phyloP scores from a whole-genome alignment of 2,329 filamentous ascomycete genomes.

The Coniella lustricola region DNA sequence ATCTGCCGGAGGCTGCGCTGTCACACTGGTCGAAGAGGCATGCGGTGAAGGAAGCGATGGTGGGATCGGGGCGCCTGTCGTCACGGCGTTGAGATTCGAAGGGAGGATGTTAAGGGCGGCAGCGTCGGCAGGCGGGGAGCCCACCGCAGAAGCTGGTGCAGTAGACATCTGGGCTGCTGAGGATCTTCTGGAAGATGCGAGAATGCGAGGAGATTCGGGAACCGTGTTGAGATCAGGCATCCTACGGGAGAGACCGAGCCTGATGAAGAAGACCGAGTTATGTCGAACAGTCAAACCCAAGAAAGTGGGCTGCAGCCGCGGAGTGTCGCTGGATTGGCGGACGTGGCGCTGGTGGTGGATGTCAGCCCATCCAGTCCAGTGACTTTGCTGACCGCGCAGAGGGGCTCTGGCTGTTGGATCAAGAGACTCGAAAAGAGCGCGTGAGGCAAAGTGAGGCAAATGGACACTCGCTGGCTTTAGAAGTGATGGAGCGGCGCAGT shows the following conservation, averaged over 20 bases:
- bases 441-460: too few relatives aligned
- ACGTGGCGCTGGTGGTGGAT: neutral
- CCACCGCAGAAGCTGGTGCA: conserved; percentile 29
- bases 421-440: too few relatives aligned
- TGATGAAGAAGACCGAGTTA: too few relatives aligned
- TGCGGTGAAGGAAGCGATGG: conserved; percentile 27
- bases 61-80: conserved; percentile 28
- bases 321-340: neutral
- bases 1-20: conserved; percentile 27
- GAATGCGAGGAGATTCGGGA: conserved; percentile 40
- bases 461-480: too few relatives aligned
- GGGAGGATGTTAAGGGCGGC: conserved; percentile 50
- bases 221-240: conserved; percentile 54
- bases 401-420: too few relatives aligned
- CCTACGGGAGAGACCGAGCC: conserved; percentile 9
- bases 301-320: too few relatives aligned
- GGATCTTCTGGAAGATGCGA: conserved; percentile 36
- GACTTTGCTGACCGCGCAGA: too few relatives aligned
- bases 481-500: too few relatives aligned
- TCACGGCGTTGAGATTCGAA: conserved; percentile 46
- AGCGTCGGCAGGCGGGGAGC: conserved; percentile 9
- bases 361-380: too few relatives aligned
- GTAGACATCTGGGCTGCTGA: conserved; percentile 39
- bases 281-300: too few relatives aligned
- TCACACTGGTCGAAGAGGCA: conserved; percentile 22